Percentiles rank a stretch among this genome's conserved stretches.
Conservation (phyloP, 306 rosid genomes). For the Morella rubra region DNA sequence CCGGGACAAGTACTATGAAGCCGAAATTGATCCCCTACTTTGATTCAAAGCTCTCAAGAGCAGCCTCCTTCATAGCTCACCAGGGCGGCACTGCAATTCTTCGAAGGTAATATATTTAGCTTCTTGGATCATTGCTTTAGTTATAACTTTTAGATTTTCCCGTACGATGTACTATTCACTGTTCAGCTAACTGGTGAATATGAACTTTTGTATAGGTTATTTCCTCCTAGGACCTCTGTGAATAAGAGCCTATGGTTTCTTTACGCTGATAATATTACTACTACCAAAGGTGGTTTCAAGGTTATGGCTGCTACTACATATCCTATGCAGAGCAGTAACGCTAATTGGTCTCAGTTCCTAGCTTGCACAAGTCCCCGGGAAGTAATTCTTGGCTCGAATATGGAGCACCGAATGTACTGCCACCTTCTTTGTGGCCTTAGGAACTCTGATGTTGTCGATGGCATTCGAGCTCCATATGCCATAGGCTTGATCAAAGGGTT, state of each 20-base stretch:
- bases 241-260: slow-evolving; percentile 53
- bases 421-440: slow-evolving; percentile 65
- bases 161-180: neutral
- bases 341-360: slow-evolving; percentile 39
- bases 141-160: neutral
- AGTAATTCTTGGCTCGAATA: slow-evolving; percentile 55
- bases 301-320: slow-evolving; percentile 73
- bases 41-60: slow-evolving; percentile 55
- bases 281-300: slow-evolving; percentile 55
- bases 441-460: slow-evolving; percentile 43
- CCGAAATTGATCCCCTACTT: slow-evolving; percentile 67
- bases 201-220: slow-evolving; percentile 33
- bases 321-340: slow-evolving; percentile 47
- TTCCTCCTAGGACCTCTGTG: slow-evolving; percentile 51
- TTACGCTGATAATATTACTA: slow-evolving; percentile 53
- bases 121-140: neutral
- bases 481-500: slow-evolving; percentile 46
- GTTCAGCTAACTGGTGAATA: neutral
- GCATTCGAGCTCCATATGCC: slow-evolving; percentile 53
- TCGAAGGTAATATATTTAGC: slow-evolving; percentile 39
- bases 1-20: slow-evolving; percentile 56
- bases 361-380: slow-evolving; percentile 49
- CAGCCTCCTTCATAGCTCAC: slow-evolving; percentile 50
- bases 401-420: slow-evolving; percentile 67
- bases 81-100: slow-evolving; percentile 41